Conservation (phyloP, 2,329 filamentous ascomycete genomes). For the Akanthomyces uredinophilus region DNA sequence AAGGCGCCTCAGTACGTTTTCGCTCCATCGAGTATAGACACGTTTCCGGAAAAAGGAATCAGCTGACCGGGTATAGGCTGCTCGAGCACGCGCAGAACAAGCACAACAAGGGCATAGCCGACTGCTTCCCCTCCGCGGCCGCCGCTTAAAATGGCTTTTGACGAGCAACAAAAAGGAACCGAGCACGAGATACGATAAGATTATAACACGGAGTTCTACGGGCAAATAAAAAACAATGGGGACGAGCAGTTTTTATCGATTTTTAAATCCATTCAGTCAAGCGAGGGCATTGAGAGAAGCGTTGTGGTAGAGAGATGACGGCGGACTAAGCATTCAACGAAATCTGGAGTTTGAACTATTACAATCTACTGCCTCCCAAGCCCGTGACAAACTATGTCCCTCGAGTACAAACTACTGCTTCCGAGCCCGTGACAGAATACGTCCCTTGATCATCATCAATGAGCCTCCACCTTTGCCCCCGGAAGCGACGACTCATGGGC, state of each 20-base stretch:
- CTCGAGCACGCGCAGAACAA: slow-evolving; percentile 70
- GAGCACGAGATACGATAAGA: slow-evolving; percentile 5
- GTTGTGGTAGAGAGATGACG: slow-evolving; percentile 5
- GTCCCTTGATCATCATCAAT: slow-evolving; percentile 19
- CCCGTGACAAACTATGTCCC: too few species aligned
- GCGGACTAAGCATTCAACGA: neutral
- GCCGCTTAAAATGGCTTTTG: slow-evolving; percentile 23
- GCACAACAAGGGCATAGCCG: slow-evolving; percentile 65
- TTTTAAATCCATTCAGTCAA: neutral
- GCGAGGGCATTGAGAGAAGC: slow-evolving; percentile 9
- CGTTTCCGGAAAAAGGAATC: too few species aligned
- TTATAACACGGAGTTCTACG: slow-evolving; percentile 4
- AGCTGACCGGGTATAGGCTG: slow-evolving; percentile 42
- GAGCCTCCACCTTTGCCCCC: slow-evolving; percentile 27
- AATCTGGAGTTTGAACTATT: neutral
- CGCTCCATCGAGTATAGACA: too few species aligned
- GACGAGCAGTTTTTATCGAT: neutral
- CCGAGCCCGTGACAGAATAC: neutral
- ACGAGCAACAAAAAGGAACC: neutral
- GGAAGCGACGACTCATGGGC: neutral
- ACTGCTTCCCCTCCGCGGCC: slow-evolving; percentile 58
- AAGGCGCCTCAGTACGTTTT: slow-evolving; percentile 65
- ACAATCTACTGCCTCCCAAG: neutral
- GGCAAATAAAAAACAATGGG: neutral
- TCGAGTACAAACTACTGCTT: neutral